Evolutionary conservation across 176 grass and related monocot genomes (phyloP), one percentile per base, ranked within the genome.

Genomic region (Eragrostis curvula): DNA sequence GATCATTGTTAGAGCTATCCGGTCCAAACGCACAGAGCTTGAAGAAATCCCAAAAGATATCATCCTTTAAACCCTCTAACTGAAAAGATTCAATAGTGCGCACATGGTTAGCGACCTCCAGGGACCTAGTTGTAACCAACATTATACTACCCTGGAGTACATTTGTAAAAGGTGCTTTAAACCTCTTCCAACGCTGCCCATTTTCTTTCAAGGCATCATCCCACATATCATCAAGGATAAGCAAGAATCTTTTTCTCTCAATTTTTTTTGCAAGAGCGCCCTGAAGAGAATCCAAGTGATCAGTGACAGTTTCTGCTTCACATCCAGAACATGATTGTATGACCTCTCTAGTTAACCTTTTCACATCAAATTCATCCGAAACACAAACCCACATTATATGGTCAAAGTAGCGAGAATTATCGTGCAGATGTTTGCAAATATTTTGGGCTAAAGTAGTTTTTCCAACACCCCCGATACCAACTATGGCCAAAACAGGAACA

Each of bases 381-480:
- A 91, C 85, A 66, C 81, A 87, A 21, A 49, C 71, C 89, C 89
- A 91, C 24, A 91, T 80, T 48, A 64, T 63, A 4, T 25, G 23
- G 9, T 75, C 9, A 47, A 91, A 91, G n/a, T 84, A 36, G 32
- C 32, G 62, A 0, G 40, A 21, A 21, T 78, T 62, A 0, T 83
- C 68, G 17, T 10, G 21, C 2, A 9, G 44, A 61, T 75, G 29
- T 6, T 87, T 62, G 23, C 66, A 79, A 9, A 90, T 39, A 25
- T 79, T 40, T 56, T 86, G 84, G 21, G 68, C 84, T 18, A 87
- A 16, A 10, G 73, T 80, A 5, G 84, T 90, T 61, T 90, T 90
- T n/a, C 84, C 89, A 8, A 78, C 29, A 10, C 86, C 80, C 27
- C 86, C 80, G 1, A 79, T 79, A 11, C 80, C 80, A 46, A 83